These are phyloP conservation scores for Mycena rosella DNA, from an alignment of 768 basidiomycete genomes.

Conservation along the genomic window DNA sequence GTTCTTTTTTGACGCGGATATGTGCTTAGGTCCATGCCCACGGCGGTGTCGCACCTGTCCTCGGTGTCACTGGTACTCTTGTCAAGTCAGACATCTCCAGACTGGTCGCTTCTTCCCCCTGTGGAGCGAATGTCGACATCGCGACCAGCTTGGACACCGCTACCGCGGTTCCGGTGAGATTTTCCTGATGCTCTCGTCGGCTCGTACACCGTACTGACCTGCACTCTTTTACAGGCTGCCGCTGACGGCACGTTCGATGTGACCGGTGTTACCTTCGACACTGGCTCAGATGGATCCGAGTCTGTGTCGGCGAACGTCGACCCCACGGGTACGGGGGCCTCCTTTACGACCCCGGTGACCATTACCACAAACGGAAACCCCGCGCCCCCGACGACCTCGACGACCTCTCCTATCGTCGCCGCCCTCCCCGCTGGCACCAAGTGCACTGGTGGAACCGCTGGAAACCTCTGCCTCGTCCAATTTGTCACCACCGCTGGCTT, in stretches of 20 bases:
- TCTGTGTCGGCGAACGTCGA: not conserved
- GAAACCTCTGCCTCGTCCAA: constrained; percentile 22
- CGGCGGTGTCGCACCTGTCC: constrained; percentile 11
- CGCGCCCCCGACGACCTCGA: not conserved
- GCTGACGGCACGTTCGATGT: too few relatives aligned
- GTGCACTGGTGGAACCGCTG: constrained; percentile 21
- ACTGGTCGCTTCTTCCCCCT: not conserved
- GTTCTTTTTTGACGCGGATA: constrained; percentile 3
- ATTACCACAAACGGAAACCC: constrained; percentile 15
- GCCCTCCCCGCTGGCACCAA: constrained; percentile 13
- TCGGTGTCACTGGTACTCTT: constrained; percentile 16
- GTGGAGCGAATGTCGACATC: constrained; percentile 12
- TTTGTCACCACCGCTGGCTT: constrained; percentile 1
- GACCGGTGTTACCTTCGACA: too few relatives aligned
- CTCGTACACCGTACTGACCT: constrained; percentile 12
- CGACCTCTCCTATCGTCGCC: not conserved
- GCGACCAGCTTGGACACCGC: constrained; percentile 8
- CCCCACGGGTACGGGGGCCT: constrained; percentile 8
- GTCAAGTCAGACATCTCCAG: not conserved
- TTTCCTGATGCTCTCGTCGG: not conserved
- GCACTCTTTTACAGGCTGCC: not conserved
- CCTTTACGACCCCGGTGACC: not conserved
- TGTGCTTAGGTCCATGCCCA: not conserved
- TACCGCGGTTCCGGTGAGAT: not conserved
- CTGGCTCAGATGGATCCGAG: constrained; percentile 11